These are phyloP conservation scores for Penicillium verhagenii DNA, from an alignment of 495 filamentous ascomycete species.

Conservation along the genomic window DNA sequence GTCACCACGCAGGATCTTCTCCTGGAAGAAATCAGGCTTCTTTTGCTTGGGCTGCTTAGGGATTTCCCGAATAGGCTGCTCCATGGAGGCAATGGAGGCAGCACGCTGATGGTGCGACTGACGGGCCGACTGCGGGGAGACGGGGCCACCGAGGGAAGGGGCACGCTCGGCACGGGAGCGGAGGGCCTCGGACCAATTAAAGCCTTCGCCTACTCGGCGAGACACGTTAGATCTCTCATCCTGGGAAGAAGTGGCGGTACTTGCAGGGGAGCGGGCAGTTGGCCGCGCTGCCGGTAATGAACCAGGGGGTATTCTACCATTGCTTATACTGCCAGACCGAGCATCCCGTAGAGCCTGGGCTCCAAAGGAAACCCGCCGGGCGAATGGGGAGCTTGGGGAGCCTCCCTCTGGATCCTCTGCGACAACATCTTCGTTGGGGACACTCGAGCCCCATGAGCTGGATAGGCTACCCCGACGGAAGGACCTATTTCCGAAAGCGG, in stretches of 20 bases:
- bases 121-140: constrained; percentile 28
- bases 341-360: constrained; percentile 78
- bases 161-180: constrained; percentile 82
- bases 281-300: constrained; percentile 26
- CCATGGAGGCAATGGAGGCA: constrained; percentile 68
- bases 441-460: constrained; percentile 67
- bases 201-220: constrained; percentile 76
- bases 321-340: constrained; percentile 48
- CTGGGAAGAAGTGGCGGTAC: constrained; percentile 36
- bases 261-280: constrained; percentile 37
- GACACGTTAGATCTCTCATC: constrained; percentile 48
- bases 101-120: constrained; percentile 45
- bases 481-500: constrained; percentile 48
- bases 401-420: constrained; percentile 73
- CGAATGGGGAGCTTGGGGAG: constrained; percentile 70
- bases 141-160: constrained; percentile 56
- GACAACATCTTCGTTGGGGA: constrained; percentile 84
- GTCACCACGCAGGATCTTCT: constrained; percentile 94
- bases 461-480: constrained; percentile 71
- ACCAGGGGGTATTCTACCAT: constrained; percentile 44
- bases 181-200: constrained; percentile 94
- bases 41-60: constrained; percentile 62
- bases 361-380: constrained; percentile 86
- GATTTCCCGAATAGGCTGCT: constrained; percentile 65
- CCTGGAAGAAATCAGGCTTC: constrained; percentile 88